These are phyloP conservation scores for Geranium brycei DNA, from an alignment of 345 rosid genomes.

Conservation along the genomic window DNA sequence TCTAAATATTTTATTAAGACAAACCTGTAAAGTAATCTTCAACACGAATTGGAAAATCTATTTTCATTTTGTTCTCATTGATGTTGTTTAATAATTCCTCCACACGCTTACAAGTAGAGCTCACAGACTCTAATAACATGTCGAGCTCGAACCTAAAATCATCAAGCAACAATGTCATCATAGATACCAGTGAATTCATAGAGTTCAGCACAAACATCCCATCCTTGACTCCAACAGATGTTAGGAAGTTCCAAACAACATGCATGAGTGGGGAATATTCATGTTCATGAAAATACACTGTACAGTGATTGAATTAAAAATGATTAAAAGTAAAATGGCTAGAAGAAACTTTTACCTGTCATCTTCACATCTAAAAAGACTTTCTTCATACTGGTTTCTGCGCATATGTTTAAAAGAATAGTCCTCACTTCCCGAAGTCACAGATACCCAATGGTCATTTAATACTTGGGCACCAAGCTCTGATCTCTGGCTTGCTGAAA, in stretches of 20 bases:
- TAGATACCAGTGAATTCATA: not conserved
- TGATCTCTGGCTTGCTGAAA: constrained; percentile 67
- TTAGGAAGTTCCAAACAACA: too few species aligned
- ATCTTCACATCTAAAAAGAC: constrained; percentile 95
- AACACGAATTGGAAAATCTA: constrained; percentile 37
- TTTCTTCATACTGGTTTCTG: constrained; percentile 88
- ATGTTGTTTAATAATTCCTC: constrained; percentile 64
- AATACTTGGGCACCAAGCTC: constrained; percentile 71
- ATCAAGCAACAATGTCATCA: not conserved
- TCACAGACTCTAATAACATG: constrained; percentile 90
- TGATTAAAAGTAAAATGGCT: too few species aligned
- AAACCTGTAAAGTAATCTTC: constrained; percentile 74
- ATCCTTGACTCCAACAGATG: too few species aligned
- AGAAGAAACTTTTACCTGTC: constrained; percentile 44
- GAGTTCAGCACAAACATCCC: too few species aligned
- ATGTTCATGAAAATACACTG: too few species aligned
- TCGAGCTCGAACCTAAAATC: constrained; percentile 83
- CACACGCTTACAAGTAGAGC: constrained; percentile 64
- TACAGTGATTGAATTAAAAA: too few species aligned
- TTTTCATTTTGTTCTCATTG: constrained; percentile 45
- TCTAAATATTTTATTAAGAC: constrained; percentile 10
- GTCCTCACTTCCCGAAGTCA: constrained; percentile 94
- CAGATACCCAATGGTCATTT: constrained; percentile 97
- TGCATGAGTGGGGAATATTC: not conserved
- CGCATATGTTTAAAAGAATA: constrained; percentile 96